Evolutionary conservation across 2,329 filamentous ascomycete genomes (phyloP).

Genomic region (Neonectria sp.): DNA sequence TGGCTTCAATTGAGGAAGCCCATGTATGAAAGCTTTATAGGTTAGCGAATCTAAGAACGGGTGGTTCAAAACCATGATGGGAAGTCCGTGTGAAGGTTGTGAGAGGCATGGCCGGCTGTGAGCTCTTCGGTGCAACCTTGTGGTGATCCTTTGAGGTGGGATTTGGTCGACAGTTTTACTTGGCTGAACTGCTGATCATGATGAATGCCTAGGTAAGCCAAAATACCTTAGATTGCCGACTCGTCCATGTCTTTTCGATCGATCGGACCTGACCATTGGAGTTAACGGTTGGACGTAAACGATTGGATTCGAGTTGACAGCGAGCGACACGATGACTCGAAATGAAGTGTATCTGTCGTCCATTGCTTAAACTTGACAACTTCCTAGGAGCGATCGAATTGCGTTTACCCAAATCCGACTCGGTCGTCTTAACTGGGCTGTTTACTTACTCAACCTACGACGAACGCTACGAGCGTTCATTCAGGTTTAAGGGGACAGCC

Average conservation of each 20-base stretch:
- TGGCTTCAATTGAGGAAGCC: constrained; percentile 24
- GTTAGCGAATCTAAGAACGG: constrained; percentile 39
- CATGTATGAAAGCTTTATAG: constrained; percentile 41
- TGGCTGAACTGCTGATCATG: neutral
- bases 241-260: neutral
- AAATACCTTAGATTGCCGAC: neutral
- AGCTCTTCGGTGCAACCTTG: neutral
- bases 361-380: too few relatives aligned
- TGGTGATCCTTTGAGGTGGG: neutral
- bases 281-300: neutral
- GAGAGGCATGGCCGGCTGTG: neutral
- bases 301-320: too few relatives aligned
- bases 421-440: too few relatives aligned
- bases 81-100: neutral
- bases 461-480: too few relatives aligned
- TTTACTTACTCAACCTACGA: too few relatives aligned
- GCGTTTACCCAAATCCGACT: too few relatives aligned
- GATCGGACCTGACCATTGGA: neutral
- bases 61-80: constrained; percentile 33
- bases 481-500: too few relatives aligned
- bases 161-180: neutral
- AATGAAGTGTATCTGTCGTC: too few relatives aligned
- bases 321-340: too few relatives aligned
- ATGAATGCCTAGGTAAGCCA: neutral
- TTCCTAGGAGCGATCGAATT: too few relatives aligned